Base-by-base conservation (phyloP, 169 alveolate species). In the Eimeria nieschulzi region DNA sequence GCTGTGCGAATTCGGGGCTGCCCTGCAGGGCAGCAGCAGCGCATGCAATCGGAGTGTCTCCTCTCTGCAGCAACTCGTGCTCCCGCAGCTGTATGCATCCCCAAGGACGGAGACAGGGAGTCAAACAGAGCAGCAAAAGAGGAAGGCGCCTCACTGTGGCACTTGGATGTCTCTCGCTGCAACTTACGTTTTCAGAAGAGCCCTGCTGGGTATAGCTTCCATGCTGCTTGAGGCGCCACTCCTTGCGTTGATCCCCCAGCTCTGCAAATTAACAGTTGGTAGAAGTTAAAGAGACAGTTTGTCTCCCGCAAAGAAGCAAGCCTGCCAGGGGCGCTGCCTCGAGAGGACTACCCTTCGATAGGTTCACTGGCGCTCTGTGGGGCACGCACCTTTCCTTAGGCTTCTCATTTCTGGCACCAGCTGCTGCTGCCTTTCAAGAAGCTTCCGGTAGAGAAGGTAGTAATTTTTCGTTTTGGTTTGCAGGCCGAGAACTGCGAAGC, bases 401-500 rank as follows among this genome's bases (percentile, higher is more conserved):
- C 5, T 39, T 17, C 15, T 7, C 15, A 73, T 15, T 17, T 73
- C 64, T 10, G 83, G 10, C 26, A 33, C 83, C 83, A 73, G 15
- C 19, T 56, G 83, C 23, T 73, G 1, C 64, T 73, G 83, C 23
- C 64, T 26, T 64, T 73, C 23, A 1, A 73, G 23, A n/a, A 51
- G 51, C 64, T 46, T 26, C 59, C 39, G 83, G 59, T 73, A 73
- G 51, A 73, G 83, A 5, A 73, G 39, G 51, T 73, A 73, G 39
- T 73, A 73, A 73, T 73, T 73, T 73, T 73, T 63, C 19, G 64
- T 64, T 19, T 73, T 73, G 19, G 83, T 73, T 53, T 73, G 83
- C 66, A 25, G 17, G 66, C 66, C 64, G 15, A 51, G 8, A 19
- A 73, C 83, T 73, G 83, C 83, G 51, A 13, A 19, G 26, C 19